Conservation (phyloP, 2,329 filamentous ascomycete species). For the Pseudocercospora vitis region DNA sequence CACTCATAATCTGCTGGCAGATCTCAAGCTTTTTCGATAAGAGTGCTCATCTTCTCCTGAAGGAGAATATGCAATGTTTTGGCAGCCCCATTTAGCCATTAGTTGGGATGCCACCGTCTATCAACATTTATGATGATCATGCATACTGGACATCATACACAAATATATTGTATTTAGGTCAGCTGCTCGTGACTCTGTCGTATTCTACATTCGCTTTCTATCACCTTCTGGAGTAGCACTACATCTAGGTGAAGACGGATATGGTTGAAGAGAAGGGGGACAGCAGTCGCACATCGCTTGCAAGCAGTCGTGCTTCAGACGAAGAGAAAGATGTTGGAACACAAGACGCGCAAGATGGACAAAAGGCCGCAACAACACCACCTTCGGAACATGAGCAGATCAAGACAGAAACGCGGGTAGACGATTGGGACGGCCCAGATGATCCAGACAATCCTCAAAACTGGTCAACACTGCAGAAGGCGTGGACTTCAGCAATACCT, state of each 20-base stretch:
- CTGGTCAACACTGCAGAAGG: conserved; percentile 50
- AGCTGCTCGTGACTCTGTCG: too few species aligned
- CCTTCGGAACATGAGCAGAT: background rate
- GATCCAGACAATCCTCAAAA: conserved; percentile 54
- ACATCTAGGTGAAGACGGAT: too few species aligned
- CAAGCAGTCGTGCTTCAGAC: background rate
- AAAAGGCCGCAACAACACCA: background rate
- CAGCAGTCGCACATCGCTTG: too few species aligned
- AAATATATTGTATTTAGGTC: too few species aligned
- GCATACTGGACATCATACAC: too few species aligned
- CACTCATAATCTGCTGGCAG: too few species aligned
- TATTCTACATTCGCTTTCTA: too few species aligned
- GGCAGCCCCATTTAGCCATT: background rate
- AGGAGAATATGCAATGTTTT: background rate
- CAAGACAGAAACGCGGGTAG: background rate
- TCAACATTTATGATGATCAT: background rate
- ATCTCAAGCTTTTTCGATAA: background rate
- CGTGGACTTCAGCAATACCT: conserved; percentile 42
- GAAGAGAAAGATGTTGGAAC: background rate
- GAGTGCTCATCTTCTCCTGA: background rate
- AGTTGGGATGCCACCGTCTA: background rate
- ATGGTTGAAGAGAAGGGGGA: too few species aligned
- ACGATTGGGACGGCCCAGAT: conserved; percentile 30
- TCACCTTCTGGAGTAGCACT: too few species aligned
- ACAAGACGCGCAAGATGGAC: background rate